These are phyloP conservation scores for Flaveria brownii DNA, from an alignment of 129 eudicot genomes.

Conservation along the genomic window DNA sequence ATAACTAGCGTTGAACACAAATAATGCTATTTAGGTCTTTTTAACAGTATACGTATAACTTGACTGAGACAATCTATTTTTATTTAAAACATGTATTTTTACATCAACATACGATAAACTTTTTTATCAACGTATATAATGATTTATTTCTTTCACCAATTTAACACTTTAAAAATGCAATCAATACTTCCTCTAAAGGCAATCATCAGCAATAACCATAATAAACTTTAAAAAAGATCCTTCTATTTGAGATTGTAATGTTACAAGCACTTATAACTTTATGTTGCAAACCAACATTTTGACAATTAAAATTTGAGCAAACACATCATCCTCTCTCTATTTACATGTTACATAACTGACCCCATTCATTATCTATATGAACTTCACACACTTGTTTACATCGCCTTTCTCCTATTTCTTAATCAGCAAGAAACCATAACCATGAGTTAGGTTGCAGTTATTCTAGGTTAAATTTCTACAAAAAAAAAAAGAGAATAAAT, in stretches of 20 bases:
- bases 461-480: conserved; percentile 27
- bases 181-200: background rate
- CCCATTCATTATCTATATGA: conserved; percentile 3
- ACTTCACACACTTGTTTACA: conserved; percentile 33
- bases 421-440: conserved; percentile 17
- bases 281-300: conserved; percentile 22
- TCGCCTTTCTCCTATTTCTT: conserved; percentile 2
- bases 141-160: too few species aligned
- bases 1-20: too few species aligned
- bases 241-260: conserved; percentile 20
- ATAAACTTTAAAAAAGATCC: background rate
- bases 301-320: conserved; percentile 25
- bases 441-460: conserved; percentile 23
- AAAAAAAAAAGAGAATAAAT: background rate
- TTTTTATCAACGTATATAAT: too few species aligned
- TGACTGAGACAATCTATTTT: too few species aligned
- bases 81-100: background rate
- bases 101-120: background rate
- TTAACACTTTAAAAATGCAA: too few species aligned
- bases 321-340: conserved; percentile 10
- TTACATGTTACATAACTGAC: conserved; percentile 26
- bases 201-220: background rate
- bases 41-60: too few species aligned
- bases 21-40: too few species aligned
- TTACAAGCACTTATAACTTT: conserved; percentile 29